These are phyloP conservation scores for Lepidopterella palustris DNA, from an alignment of 495 filamentous ascomycete species.

Conservation along the genomic window DNA sequence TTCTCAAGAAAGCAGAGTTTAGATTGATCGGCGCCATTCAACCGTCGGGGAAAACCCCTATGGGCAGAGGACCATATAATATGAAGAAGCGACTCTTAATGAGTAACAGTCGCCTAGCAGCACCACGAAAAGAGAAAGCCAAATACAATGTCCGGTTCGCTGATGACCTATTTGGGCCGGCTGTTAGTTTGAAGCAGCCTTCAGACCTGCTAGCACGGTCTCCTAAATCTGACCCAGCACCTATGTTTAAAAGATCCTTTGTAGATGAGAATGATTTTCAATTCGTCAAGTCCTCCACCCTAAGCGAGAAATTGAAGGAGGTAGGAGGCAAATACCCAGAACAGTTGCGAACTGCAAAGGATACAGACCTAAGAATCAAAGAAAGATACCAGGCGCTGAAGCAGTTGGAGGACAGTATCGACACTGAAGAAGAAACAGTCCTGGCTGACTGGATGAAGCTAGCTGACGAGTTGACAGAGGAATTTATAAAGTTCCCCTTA, in stretches of 20 bases:
- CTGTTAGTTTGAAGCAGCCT: too few relatives aligned
- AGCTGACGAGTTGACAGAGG: constrained; percentile 64
- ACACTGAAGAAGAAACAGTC: constrained; percentile 48
- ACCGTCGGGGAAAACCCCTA: not conserved
- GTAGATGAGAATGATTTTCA: not conserved
- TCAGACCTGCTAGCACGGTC: too few relatives aligned
- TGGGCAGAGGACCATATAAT: not conserved
- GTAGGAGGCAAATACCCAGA: not conserved
- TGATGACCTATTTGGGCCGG: too few relatives aligned
- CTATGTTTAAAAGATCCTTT: not conserved
- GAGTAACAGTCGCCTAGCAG: too few relatives aligned
- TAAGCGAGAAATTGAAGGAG: not conserved
- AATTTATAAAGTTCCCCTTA: constrained; percentile 66
- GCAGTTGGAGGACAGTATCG: constrained; percentile 42
- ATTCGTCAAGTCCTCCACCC: not conserved
- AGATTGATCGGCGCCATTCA: constrained; percentile 37
- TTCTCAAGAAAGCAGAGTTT: not conserved
- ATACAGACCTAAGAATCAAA: not conserved
- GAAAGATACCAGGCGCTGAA: not conserved
- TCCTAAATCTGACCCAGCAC: too few relatives aligned
- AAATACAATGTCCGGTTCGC: too few relatives aligned
- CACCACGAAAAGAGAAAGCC: too few relatives aligned
- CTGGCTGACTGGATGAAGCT: constrained; percentile 64
- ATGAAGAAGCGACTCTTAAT: too few relatives aligned
- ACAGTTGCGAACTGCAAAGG: not conserved